Evolutionary conservation across 2,329 filamentous ascomycete species (phyloP), one percentile per base, ranked within the genome.

Genomic region (Neofusicoccum ribis): DNA sequence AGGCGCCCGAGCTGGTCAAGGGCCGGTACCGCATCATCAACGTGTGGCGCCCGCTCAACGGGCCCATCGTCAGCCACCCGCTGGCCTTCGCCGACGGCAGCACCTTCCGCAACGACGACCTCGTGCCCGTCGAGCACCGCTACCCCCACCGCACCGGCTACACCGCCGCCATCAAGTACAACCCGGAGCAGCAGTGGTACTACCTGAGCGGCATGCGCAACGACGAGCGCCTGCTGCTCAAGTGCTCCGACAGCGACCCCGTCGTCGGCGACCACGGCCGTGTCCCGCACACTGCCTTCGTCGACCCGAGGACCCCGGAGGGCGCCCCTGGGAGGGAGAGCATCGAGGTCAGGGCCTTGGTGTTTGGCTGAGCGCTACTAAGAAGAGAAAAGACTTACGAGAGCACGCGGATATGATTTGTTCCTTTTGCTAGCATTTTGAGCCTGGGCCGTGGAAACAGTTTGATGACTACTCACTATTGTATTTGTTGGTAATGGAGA

Each of bases 271-370:
- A 75, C 8, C 77, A 78, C 65, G 80, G 80, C 27, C 74, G 80
- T 37, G 82, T 83, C 67, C 83, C 81, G 71, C 43, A 87, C 86
- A 65, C 77, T 14, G 77, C 77, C 0, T 97, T 97, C 77, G 81
- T 84, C 44, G 90, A 97, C 74, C 89, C 91, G 1, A 81, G 89
- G 66, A 92, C 90, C 0, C 85, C 88, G 2, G 79, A 83, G 17
- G 90, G 89, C 51, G 91, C 90, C 4, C 87, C 88, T 68, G 86
- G 85, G 0, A 84, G 93, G 69, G 91, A 96, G 82, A 96, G 92
- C 74, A 96, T 97, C 74, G 93, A 97, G 78, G 91, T 97, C 15
- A 85, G 93, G 70, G 88, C 91, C 41, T 81, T 97, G 76, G 90
- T 97, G 0, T 96, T 97, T 83, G 91, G 90, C 14, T 70, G 36